These are phyloP conservation scores for Phialocephala subalpina DNA, from an alignment of 2,329 filamentous ascomycete species.

Conservation along the genomic window DNA sequence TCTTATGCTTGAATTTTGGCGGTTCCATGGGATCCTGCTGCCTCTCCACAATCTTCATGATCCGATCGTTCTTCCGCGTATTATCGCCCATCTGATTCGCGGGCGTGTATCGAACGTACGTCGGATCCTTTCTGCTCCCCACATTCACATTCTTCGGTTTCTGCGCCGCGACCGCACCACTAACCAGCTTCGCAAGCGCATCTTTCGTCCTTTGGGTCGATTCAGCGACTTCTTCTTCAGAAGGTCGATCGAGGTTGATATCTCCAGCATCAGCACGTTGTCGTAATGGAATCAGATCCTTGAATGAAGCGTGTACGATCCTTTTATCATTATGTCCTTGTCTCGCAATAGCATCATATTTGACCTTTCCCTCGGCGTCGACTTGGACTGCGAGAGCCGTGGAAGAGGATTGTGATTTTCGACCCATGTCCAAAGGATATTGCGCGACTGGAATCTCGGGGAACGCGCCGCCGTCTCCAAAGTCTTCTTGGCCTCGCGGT, in stretches of 20 bases:
- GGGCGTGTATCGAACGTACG: conserved; percentile 94
- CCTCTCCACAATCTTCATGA: conserved; percentile 97
- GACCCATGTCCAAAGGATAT: conserved; percentile 95
- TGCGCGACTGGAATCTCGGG: conserved; percentile 94
- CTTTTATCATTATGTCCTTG: conserved; percentile 85
- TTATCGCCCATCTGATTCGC: conserved; percentile 95
- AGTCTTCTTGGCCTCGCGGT: conserved; percentile 87
- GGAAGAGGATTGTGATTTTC: conserved; percentile 73
- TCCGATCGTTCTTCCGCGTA: conserved; percentile 87
- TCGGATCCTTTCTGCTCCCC: conserved; percentile 82
- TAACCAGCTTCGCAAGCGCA: conserved; percentile 82
- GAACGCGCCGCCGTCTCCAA: conserved; percentile 94
- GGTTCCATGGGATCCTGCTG: conserved; percentile 96
- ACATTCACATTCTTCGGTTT: conserved; percentile 95
- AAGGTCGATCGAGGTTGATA: conserved; percentile 84
- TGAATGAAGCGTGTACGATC: conserved; percentile 94
- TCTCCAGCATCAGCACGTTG: conserved; percentile 94
- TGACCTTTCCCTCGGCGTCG: conserved; percentile 89
- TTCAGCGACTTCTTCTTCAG: conserved; percentile 81
- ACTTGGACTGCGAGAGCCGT: conserved; percentile 95
- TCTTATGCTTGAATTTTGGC: conserved; percentile 98
- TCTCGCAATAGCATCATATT: conserved; percentile 93
- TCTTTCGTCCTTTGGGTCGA: conserved; percentile 90
- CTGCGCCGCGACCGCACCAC: conserved; percentile 87
- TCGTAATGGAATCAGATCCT: conserved; percentile 92